A percentile compares a stretch with the other conserved stretches of the same genome.
phyloP scores from a whole-genome alignment of 2,329 filamentous ascomycete genomes.

The Penicillium sp. region DNA sequence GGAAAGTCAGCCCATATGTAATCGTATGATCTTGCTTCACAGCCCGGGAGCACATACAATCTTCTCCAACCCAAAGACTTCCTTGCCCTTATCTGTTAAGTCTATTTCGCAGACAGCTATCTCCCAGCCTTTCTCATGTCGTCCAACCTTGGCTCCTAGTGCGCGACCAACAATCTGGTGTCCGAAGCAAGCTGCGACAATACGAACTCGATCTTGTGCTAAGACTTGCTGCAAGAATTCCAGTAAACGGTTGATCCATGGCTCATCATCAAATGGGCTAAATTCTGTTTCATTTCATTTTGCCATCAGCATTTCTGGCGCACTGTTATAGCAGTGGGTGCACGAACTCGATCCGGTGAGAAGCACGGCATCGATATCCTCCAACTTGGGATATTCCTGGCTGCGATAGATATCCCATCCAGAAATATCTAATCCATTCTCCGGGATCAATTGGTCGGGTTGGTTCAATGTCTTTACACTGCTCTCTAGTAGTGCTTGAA shows the following conservation, averaged over 20 bases:
- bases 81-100: conserved; percentile 68
- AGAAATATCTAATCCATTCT: conserved; percentile 58
- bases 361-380: conserved; percentile 77
- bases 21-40: neutral
- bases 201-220: conserved; percentile 61
- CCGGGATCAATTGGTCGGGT: conserved; percentile 34
- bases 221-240: conserved; percentile 65
- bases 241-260: conserved; percentile 76
- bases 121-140: conserved; percentile 75
- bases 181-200: conserved; percentile 85
- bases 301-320: neutral
- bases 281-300: conserved; percentile 53
- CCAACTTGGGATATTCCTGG: conserved; percentile 69
- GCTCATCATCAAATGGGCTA: conserved; percentile 70
- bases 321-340: neutral
- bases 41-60: conserved; percentile 45
- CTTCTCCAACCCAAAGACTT: conserved; percentile 68
- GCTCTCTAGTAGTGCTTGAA: conserved; percentile 59
- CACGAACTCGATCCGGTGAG: conserved; percentile 70
- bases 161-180: conserved; percentile 82
- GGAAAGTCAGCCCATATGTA: neutral
- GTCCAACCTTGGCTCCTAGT: conserved; percentile 65
- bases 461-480: conserved; percentile 52
- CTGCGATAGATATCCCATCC: conserved; percentile 71
- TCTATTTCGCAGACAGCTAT: conserved; percentile 70